phyloP scores from a whole-genome alignment of 345 rosid genomes.

The Acer negundo region DNA sequence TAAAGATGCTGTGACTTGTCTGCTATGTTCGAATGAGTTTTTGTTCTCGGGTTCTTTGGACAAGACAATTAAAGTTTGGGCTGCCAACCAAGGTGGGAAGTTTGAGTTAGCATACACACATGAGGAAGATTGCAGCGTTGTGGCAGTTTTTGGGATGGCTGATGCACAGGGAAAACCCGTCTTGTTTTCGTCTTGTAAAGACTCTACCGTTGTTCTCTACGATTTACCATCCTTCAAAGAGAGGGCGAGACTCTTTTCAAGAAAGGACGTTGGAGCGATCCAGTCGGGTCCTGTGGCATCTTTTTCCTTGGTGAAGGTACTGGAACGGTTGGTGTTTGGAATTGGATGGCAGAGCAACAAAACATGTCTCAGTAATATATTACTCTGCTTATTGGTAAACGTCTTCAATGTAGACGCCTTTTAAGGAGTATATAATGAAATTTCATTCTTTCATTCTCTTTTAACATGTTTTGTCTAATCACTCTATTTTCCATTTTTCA shows the following conservation, averaged over 20 bases:
- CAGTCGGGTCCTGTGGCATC: neutral
- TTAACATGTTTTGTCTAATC: too few species aligned
- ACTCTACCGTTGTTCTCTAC: neutral
- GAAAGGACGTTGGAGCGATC: neutral
- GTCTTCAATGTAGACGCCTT: neutral
- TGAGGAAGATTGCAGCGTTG: constrained; percentile 10
- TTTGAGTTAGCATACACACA: constrained; percentile 15
- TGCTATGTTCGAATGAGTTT: neutral
- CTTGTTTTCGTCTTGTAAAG: neutral
- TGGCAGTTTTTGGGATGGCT: constrained; percentile 19
- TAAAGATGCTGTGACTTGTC: neutral
- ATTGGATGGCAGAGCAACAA: neutral
- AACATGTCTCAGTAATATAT: neutral
- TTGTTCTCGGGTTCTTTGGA: constrained; percentile 8
- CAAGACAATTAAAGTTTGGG: constrained; percentile 17
- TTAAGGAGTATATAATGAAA: neutral
- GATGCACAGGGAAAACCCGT: neutral
- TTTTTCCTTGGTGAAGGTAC: neutral
- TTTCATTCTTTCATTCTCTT: neutral
- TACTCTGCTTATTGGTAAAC: too few species aligned
- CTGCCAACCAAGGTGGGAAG: neutral
- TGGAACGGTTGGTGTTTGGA: neutral
- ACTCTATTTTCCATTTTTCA: too few species aligned
- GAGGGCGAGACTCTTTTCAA: neutral
- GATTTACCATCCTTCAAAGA: constrained; percentile 1